Evolutionary conservation across 345 rosid genomes (phyloP).

Genomic region (Dipteronia sinensis): DNA sequence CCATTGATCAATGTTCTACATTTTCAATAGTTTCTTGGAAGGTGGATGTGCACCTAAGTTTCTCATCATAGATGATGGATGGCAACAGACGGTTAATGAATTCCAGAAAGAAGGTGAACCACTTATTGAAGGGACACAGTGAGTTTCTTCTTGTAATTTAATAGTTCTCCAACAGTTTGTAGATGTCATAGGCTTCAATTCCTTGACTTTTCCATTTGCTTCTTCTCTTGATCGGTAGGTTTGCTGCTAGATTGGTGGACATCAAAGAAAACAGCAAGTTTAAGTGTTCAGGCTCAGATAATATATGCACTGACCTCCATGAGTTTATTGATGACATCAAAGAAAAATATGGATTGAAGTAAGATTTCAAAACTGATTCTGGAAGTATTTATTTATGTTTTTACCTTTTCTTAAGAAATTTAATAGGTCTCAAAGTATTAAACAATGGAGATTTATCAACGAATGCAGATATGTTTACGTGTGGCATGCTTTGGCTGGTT

Average conservation of each 20-base stretch:
- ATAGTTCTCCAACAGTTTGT: background rate
- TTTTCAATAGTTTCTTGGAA: slow-evolving; percentile 38
- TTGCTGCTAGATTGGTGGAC: slow-evolving; percentile 51
- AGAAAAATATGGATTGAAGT: slow-evolving; percentile 43
- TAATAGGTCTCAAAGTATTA: slow-evolving; percentile 4
- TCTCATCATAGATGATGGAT: slow-evolving; percentile 69
- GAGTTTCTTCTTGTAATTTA: slow-evolving; percentile 20
- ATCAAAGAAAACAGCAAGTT: slow-evolving; percentile 59
- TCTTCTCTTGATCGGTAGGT: slow-evolving; percentile 35
- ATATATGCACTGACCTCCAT: slow-evolving; percentile 25
- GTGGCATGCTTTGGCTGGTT: slow-evolving; percentile 67
- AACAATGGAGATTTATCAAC: slow-evolving; percentile 1
- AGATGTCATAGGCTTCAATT: background rate
- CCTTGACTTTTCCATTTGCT: slow-evolving; percentile 10
- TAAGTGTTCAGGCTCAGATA: slow-evolving; percentile 35
- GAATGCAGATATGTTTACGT: slow-evolving; percentile 53
- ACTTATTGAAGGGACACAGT: slow-evolving; percentile 44
- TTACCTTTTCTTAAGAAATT: background rate
- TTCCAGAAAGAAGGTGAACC: slow-evolving; percentile 41
- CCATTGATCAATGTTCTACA: slow-evolving; percentile 3
- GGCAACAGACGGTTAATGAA: slow-evolving; percentile 58
- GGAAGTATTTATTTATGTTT: background rate
- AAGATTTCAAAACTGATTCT: slow-evolving; percentile 15
- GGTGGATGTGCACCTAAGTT: slow-evolving; percentile 60
- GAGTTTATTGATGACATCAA: slow-evolving; percentile 41